Conservation (phyloP, 306 rosid genomes). For the Prunus padus region DNA sequence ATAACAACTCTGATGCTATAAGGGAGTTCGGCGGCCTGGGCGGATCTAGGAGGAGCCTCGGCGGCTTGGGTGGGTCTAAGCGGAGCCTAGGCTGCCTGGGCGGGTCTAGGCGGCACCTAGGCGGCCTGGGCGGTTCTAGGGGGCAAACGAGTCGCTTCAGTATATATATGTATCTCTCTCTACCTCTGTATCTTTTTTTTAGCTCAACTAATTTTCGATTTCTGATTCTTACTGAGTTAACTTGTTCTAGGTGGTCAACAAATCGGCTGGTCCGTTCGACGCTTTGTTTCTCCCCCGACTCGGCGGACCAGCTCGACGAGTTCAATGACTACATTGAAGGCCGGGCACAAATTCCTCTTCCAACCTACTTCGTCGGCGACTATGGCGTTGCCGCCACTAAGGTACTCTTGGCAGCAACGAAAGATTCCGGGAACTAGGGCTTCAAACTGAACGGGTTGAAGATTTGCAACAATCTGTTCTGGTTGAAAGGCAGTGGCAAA, state of each 20-base stretch:
- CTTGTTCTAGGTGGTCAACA: constrained; percentile 68
- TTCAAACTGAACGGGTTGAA: constrained; percentile 91
- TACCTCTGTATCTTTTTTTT: constrained; percentile 5
- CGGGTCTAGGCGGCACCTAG: too few relatives aligned
- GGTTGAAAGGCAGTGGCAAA: constrained; percentile 97
- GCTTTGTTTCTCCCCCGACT: constrained; percentile 86
- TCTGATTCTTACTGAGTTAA: constrained; percentile 16
- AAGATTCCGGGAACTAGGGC: constrained; percentile 57
- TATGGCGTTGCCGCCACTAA: constrained; percentile 81
- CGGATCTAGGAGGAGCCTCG: too few relatives aligned
- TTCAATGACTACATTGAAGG: constrained; percentile 60
- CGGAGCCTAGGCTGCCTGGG: too few relatives aligned
- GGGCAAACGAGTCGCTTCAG: constrained; percentile 87
- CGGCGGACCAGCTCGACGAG: constrained; percentile 62
- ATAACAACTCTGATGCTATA: too few relatives aligned
- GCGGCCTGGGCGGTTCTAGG: too few relatives aligned
- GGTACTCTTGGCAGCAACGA: constrained; percentile 54
- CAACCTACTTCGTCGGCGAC: constrained; percentile 90
- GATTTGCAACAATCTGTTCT: constrained; percentile 67
- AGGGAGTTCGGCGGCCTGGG: too few relatives aligned
- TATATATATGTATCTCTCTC: constrained; percentile 31
- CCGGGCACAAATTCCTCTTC: constrained; percentile 64
- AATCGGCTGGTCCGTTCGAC: constrained; percentile 98
- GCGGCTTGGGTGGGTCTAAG: too few relatives aligned
- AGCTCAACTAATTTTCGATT: constrained; percentile 18